Evolutionary conservation across 2,329 filamentous ascomycete genomes (phyloP).

Genomic region (Graphiopsis chlorocephala): DNA sequence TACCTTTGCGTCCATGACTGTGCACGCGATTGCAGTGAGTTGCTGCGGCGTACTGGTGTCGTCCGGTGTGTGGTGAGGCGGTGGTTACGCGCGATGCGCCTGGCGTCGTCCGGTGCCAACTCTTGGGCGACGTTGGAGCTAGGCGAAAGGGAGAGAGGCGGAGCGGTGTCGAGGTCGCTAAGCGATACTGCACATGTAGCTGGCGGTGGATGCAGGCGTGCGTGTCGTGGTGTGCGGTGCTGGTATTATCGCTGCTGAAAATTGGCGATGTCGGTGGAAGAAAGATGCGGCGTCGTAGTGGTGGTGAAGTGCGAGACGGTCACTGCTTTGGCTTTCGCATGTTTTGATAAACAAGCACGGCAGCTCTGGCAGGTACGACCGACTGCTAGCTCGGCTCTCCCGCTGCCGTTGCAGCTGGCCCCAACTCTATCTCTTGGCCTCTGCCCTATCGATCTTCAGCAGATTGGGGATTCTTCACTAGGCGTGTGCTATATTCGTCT

Average conservation of each 20-base stretch:
- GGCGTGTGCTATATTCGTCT: not conserved
- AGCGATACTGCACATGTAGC: constrained; percentile 10
- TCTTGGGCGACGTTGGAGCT: constrained; percentile 9
- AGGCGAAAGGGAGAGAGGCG: constrained; percentile 15
- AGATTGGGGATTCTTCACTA: constrained; percentile 1
- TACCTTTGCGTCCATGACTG: constrained; percentile 48
- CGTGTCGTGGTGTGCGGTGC: not conserved
- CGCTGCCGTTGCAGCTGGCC: not conserved
- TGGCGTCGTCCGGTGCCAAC: constrained; percentile 9
- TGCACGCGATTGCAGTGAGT: constrained; percentile 3
- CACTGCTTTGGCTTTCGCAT: constrained; percentile 1
- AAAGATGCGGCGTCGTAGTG: constrained; percentile 5
- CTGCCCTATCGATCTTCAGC: constrained; percentile 1
- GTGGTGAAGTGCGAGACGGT: constrained; percentile 10
- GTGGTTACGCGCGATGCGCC: constrained; percentile 13
- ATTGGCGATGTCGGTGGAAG: constrained; percentile 3
- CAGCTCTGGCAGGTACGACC: constrained; percentile 8
- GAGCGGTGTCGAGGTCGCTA: constrained; percentile 2
- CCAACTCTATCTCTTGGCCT: not conserved
- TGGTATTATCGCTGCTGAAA: constrained; percentile 8
- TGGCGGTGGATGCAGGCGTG: constrained; percentile 1
- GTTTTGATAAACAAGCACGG: constrained; percentile 8
- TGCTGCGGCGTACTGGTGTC: constrained; percentile 3
- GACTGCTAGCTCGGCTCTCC: not conserved
- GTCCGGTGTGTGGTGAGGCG: constrained; percentile 8